These are phyloP conservation scores for Trametes polyzona DNA, from an alignment of 1,284 basidiomycete species.

Conservation along the genomic window DNA sequence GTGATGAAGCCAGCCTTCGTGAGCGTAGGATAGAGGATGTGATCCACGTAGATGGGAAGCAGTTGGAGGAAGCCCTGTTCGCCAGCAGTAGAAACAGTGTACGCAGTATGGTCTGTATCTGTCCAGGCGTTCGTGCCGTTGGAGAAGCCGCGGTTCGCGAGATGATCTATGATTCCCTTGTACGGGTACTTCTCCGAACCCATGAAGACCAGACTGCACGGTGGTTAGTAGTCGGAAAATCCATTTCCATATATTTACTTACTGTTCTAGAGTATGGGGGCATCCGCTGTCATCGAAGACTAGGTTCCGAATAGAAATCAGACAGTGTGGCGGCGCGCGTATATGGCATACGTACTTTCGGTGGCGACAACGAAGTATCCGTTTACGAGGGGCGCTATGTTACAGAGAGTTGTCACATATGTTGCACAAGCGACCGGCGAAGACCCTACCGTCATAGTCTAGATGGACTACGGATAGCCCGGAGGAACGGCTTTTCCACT, in stretches of 20 bases:
- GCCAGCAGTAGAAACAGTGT: conserved; percentile 97
- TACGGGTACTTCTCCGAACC: conserved; percentile 95
- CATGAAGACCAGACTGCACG: conserved; percentile 83
- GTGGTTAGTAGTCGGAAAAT: background rate
- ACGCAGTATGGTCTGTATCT: conserved; percentile 89
- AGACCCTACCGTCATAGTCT: conserved; percentile 76
- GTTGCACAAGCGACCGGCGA: background rate
- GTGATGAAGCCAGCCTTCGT: conserved; percentile 91
- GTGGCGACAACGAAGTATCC: conserved; percentile 93
- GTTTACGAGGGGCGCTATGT: conserved; percentile 85
- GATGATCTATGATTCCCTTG: conserved; percentile 95
- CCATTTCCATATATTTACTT: conserved; percentile 31
- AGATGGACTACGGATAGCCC: conserved; percentile 82
- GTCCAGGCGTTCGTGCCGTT: conserved; percentile 91
- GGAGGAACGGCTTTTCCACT: conserved; percentile 82
- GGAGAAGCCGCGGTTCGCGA: conserved; percentile 97
- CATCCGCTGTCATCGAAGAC: conserved; percentile 93
- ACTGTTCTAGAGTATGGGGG: conserved; percentile 95
- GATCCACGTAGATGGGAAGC: conserved; percentile 95
- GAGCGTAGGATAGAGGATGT: conserved; percentile 96
- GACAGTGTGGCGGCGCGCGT: background rate
- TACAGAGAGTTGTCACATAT: conserved; percentile 15
- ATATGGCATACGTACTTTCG: conserved; percentile 69
- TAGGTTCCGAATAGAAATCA: conserved; percentile 34
- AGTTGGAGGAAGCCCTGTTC: conserved; percentile 95